Percentiles rank a stretch among this genome's conserved stretches.
These are phyloP conservation scores for Ilyonectria destructans DNA, from an alignment of 2,329 filamentous ascomycete species.

Conservation along the genomic window DNA sequence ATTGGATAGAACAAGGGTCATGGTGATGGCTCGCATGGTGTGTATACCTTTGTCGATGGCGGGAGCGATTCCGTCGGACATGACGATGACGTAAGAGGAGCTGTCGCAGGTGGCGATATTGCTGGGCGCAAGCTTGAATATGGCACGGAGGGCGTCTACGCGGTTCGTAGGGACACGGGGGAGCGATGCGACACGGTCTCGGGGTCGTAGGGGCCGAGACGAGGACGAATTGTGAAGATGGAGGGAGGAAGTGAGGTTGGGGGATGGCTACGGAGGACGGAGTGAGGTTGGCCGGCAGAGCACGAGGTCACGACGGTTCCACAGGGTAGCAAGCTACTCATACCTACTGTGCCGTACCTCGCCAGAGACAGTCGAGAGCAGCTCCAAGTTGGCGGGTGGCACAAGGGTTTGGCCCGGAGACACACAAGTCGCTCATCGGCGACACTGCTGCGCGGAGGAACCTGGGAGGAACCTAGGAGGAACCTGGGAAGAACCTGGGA, in stretches of 20 bases:
- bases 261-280: conserved; percentile 41
- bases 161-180: conserved; percentile 25
- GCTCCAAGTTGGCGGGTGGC: conserved; percentile 46
- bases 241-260: conserved; percentile 40
- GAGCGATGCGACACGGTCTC: conserved; percentile 30
- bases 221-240: conserved; percentile 37
- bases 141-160: conserved; percentile 25
- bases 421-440: conserved; percentile 45
- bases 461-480: conserved; percentile 32
- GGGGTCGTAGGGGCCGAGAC: conserved; percentile 25
- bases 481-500: conserved; percentile 23
- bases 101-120: conserved; percentile 39
- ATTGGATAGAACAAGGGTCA: conserved; percentile 21
- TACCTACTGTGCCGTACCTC: conserved; percentile 26
- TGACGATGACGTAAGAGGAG: conserved; percentile 54
- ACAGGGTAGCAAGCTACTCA: conserved; percentile 39
- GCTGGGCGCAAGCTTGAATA: conserved; percentile 31
- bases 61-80: conserved; percentile 55
- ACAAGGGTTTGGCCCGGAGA: conserved; percentile 37
- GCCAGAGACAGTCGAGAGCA: conserved; percentile 30
- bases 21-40: conserved; percentile 37
- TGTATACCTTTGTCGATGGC: conserved; percentile 57
- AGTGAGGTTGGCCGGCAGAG: conserved; percentile 46
- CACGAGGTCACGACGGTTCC: conserved; percentile 54
- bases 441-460: conserved; percentile 44